phyloP scores from a whole-genome alignment of 2,329 filamentous ascomycete genomes.

The Zarea fungicola region DNA sequence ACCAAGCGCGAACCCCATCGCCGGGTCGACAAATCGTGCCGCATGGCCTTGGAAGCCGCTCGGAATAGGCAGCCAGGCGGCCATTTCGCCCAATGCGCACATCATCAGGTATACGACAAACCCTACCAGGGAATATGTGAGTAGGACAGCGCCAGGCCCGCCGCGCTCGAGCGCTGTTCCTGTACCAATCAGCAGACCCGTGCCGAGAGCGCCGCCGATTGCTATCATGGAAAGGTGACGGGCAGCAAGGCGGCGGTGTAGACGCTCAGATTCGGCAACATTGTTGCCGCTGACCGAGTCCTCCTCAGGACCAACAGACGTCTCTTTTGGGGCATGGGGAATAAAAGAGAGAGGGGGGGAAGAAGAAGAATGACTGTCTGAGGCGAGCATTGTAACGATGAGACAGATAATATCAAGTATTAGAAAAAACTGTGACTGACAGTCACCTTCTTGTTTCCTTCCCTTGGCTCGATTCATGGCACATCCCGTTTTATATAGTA shows the following conservation, averaged over 20 bases:
- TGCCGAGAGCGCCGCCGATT: slow-evolving; percentile 30
- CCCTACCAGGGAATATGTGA: slow-evolving; percentile 37
- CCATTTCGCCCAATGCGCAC: slow-evolving; percentile 31
- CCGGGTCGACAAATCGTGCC: slow-evolving; percentile 21
- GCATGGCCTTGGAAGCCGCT: slow-evolving; percentile 21
- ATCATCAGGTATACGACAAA: slow-evolving; percentile 51
- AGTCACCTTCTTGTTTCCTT: too few relatives aligned
- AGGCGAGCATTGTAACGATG: too few relatives aligned
- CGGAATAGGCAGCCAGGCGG: slow-evolving; percentile 18
- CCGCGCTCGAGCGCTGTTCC: slow-evolving; percentile 42
- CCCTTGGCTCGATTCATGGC: too few relatives aligned
- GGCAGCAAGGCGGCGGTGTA: slow-evolving; percentile 15
- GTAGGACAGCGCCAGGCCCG: slow-evolving; percentile 34
- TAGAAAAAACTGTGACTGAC: too few relatives aligned
- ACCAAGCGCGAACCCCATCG: slow-evolving; percentile 17
- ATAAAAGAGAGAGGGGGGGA: too few relatives aligned
- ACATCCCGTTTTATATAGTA: too few relatives aligned
- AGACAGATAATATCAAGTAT: too few relatives aligned
- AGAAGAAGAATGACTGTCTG: too few relatives aligned
- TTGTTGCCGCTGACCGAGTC: too few relatives aligned
- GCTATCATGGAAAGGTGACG: slow-evolving; percentile 29
- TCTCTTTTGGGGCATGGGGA: too few relatives aligned
- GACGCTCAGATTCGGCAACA: too few relatives aligned
- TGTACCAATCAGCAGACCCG: slow-evolving; percentile 44
- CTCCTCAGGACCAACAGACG: too few relatives aligned